Evolutionary conservation across 1,284 basidiomycete species (phyloP).

Genomic region (Tilletiopsis washingtonensis): DNA sequence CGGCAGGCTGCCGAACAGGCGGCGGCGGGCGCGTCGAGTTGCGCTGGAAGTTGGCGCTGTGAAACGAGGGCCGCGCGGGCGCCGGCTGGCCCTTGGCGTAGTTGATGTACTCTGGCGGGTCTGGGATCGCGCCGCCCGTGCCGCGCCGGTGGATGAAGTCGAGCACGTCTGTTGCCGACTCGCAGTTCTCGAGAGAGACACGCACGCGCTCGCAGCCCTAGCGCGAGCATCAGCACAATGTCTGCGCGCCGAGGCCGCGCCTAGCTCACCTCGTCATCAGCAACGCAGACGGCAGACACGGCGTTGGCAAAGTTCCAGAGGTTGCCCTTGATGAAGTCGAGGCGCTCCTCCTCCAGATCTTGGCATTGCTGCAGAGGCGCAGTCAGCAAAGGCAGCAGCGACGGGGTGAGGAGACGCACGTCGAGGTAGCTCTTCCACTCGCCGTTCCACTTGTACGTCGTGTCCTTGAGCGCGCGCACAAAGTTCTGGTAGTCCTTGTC

Average conservation of each 20-base stretch:
- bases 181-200: conserved; percentile 42
- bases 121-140: conserved; percentile 41
- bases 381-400: too few species aligned
- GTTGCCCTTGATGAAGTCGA: conserved; percentile 89
- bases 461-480: conserved; percentile 70
- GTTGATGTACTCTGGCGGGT: conserved; percentile 46
- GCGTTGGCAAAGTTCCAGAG: conserved; percentile 95
- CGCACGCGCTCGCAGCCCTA: conserved; percentile 44
- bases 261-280: conserved; percentile 79
- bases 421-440: conserved; percentile 66
- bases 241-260: too few species aligned
- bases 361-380: conserved; percentile 58
- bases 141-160: conserved; percentile 40
- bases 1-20: conserved; percentile 2
- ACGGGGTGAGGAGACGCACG: conserved; percentile 14
- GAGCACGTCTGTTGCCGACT: conserved; percentile 34
- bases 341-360: conserved; percentile 86
- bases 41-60: conserved; percentile 39
- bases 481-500: conserved; percentile 74
- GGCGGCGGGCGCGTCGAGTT: conserved; percentile 28
- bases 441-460: conserved; percentile 76
- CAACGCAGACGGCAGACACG: conserved; percentile 87
- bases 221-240: too few species aligned
- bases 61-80: conserved; percentile 23
- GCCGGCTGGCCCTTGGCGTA: conserved; percentile 41